Conservation (phyloP, 1,284 basidiomycete genomes). For the Coriolopsis trogii region DNA sequence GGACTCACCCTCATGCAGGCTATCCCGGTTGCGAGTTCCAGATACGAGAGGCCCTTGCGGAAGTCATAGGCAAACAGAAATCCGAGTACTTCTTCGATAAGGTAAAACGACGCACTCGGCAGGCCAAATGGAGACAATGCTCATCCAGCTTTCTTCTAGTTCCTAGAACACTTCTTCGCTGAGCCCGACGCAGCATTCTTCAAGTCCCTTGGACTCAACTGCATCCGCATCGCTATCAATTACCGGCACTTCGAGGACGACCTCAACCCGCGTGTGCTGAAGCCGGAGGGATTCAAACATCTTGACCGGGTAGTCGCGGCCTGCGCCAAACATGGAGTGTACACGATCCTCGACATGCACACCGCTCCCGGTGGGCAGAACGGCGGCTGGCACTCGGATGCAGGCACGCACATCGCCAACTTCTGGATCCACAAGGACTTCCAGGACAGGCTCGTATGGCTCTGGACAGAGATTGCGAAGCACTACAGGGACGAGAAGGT, state of each 20-base stretch:
- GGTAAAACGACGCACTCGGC: slow-evolving; percentile 37
- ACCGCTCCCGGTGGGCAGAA: slow-evolving; percentile 64
- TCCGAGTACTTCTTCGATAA: slow-evolving; percentile 81
- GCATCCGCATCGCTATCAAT: slow-evolving; percentile 69
- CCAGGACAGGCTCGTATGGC: slow-evolving; percentile 69
- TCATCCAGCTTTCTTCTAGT: slow-evolving; percentile 49
- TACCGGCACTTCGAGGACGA: slow-evolving; percentile 76
- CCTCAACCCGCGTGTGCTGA: slow-evolving; percentile 64
- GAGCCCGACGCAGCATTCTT: slow-evolving; percentile 75
- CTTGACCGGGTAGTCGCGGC: slow-evolving; percentile 60
- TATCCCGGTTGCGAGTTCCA: slow-evolving; percentile 66
- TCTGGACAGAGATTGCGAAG: slow-evolving; percentile 70
- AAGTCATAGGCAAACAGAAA: slow-evolving; percentile 67
- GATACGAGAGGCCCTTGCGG: slow-evolving; percentile 67
- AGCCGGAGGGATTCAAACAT: slow-evolving; percentile 62
- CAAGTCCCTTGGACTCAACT: slow-evolving; percentile 73
- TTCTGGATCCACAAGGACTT: slow-evolving; percentile 81
- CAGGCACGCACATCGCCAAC: slow-evolving; percentile 54
- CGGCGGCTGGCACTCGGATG: slow-evolving; percentile 56
- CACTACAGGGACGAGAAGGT: slow-evolving; percentile 61
- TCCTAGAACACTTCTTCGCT: slow-evolving; percentile 78
- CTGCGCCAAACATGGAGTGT: slow-evolving; percentile 62
- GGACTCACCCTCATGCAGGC: slow-evolving; percentile 32
- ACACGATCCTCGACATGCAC: slow-evolving; percentile 67
- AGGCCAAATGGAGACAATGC: neutral